Evolutionary conservation across 2,329 filamentous ascomycete species (phyloP).

Genomic region (Cladophialophora psammophila): DNA sequence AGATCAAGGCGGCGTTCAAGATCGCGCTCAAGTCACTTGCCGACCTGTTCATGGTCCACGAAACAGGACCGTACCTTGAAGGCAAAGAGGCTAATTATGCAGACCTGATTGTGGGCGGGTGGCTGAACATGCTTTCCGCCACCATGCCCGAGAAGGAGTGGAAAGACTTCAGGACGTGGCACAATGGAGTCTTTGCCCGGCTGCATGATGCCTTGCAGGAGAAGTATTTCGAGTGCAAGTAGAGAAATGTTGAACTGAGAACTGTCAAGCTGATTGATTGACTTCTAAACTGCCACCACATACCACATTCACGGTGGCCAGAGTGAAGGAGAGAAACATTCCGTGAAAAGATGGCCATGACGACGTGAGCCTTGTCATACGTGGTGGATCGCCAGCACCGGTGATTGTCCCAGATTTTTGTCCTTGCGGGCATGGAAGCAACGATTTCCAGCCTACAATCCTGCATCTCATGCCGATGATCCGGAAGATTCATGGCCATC

Average conservation of each 20-base stretch:
- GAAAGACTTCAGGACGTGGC: not conserved
- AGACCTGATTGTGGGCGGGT: constrained; percentile 9
- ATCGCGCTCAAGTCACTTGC: not conserved
- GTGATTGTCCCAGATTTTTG: no score
- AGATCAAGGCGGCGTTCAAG: not conserved
- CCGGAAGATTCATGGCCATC: no score
- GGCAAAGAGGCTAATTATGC: not conserved
- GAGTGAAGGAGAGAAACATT: no score
- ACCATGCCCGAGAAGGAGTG: not conserved
- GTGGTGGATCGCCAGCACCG: no score
- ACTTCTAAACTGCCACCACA: no score
- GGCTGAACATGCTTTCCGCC: constrained; percentile 3
- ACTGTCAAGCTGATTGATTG: no score
- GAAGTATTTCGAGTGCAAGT: not conserved
- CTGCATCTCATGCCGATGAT: no score
- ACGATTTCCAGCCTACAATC: no score
- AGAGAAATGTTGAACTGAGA: not conserved
- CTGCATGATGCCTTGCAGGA: not conserved
- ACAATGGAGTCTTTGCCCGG: not conserved
- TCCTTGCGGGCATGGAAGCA: no score
- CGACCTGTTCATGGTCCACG: not conserved
- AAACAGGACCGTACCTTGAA: not conserved
- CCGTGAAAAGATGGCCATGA: no score
- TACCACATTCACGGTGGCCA: no score
- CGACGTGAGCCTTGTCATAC: no score